phyloP scores from a whole-genome alignment of 2,329 filamentous ascomycete species.

The Lasiodiplodia sp. region DNA sequence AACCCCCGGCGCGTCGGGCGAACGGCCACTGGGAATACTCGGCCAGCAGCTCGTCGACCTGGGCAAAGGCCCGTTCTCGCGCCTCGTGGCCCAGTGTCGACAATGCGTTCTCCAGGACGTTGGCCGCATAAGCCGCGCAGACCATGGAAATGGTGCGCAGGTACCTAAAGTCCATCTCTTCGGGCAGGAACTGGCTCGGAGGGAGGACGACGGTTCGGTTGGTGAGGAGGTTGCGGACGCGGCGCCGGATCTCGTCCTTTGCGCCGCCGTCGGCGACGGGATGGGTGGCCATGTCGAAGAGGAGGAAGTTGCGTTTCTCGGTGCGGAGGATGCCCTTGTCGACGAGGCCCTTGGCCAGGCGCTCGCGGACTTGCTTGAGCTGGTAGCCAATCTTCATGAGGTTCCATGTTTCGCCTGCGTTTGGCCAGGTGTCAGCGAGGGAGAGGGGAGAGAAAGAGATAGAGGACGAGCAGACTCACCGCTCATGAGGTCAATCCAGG shows the following conservation, averaged over 20 bases:
- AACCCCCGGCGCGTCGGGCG: constrained; percentile 76
- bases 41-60: constrained; percentile 93
- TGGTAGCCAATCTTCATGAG: constrained; percentile 99
- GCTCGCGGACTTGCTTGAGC: constrained; percentile 97
- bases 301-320: constrained; percentile 98
- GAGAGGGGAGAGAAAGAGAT: neutral
- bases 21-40: constrained; percentile 99
- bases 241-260: constrained; percentile 94
- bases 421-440: constrained; percentile 35
- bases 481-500: constrained; percentile 99
- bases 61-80: constrained; percentile 90
- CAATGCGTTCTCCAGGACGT: constrained; percentile 97
- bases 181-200: constrained; percentile 85
- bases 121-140: constrained; percentile 96
- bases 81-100: constrained; percentile 93
- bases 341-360: constrained; percentile 94
- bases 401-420: constrained; percentile 95
- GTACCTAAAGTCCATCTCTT: constrained; percentile 93
- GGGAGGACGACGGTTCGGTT: constrained; percentile 93
- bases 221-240: constrained; percentile 90
- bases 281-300: constrained; percentile 99
- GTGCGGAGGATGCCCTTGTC: constrained; percentile 98
- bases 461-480: constrained; percentile 64
- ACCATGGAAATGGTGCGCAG: constrained; percentile 94
- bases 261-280: constrained; percentile 95